A percentile compares a stretch with the other conserved stretches of the same genome.
Conservation (phyloP, 2,329 filamentous ascomycete species). For the Graphilbum fragrans region DNA sequence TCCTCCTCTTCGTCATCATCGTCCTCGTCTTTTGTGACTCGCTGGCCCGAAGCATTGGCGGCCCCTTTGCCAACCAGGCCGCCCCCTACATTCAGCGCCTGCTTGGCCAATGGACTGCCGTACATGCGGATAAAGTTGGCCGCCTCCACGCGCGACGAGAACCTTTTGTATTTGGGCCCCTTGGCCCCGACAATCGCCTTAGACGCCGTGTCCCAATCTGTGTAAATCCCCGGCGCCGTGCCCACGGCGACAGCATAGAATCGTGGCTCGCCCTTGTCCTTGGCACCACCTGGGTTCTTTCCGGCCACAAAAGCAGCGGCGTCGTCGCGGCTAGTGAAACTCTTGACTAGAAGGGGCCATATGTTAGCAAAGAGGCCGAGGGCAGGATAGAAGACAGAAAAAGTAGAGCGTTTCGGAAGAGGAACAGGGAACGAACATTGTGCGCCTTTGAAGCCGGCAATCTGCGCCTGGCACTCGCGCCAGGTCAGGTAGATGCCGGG, state of each 20-base stretch:
- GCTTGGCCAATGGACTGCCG: slow-evolving; percentile 30
- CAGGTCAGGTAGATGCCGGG: slow-evolving; percentile 53
- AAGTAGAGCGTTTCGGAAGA: background rate
- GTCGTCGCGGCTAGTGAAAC: slow-evolving; percentile 60
- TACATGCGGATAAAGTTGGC: slow-evolving; percentile 56
- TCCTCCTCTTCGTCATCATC: slow-evolving; percentile 11
- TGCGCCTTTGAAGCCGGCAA: slow-evolving; percentile 49
- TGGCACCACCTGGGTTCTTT: slow-evolving; percentile 29
- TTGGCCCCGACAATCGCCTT: slow-evolving; percentile 64
- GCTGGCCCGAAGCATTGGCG: too few species aligned
- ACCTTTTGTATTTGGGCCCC: slow-evolving; percentile 58
- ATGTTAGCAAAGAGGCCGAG: background rate
- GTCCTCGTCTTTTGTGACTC: slow-evolving; percentile 4
- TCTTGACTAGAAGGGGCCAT: slow-evolving; percentile 37
- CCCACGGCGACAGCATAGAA: slow-evolving; percentile 53
- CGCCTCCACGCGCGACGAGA: slow-evolving; percentile 57
- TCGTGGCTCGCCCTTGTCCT: slow-evolving; percentile 25
- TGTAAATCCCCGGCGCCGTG: slow-evolving; percentile 45
- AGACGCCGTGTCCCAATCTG: slow-evolving; percentile 56
- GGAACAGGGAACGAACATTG: slow-evolving; percentile 44
- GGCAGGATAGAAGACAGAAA: background rate
- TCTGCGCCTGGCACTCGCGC: slow-evolving; percentile 49
- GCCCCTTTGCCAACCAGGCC: slow-evolving; percentile 7
- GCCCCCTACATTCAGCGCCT: slow-evolving; percentile 20
- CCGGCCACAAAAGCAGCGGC: slow-evolving; percentile 69